Conservation (phyloP, 192 early-diverging fungal species). For the Linnemannia hyalina region DNA sequence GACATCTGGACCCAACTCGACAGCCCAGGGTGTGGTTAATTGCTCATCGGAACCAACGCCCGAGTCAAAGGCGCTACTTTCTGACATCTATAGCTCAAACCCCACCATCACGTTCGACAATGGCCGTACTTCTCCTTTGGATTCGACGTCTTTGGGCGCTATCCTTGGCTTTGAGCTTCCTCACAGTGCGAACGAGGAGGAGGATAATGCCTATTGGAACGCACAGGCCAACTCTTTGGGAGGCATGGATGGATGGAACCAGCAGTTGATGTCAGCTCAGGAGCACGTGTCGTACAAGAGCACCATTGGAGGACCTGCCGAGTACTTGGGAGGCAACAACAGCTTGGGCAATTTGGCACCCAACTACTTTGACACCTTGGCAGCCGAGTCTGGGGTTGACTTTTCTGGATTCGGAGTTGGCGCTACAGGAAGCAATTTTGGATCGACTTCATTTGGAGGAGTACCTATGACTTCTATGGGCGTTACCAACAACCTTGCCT, state of each 20-base stretch:
- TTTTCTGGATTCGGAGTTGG: conserved; percentile 54
- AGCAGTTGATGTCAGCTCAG: conserved; percentile 51
- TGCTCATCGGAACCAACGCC: conserved; percentile 47
- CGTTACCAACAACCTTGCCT: conserved; percentile 18
- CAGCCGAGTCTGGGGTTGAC: conserved; percentile 36
- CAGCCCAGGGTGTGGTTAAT: conserved; percentile 18
- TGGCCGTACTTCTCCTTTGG: conserved; percentile 42
- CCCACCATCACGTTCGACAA: conserved; percentile 54
- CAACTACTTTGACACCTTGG: conserved; percentile 38
- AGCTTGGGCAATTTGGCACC: conserved; percentile 41
- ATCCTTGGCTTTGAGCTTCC: conserved; percentile 55
- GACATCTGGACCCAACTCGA: not conserved
- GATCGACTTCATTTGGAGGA: conserved; percentile 22
- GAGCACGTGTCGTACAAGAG: conserved; percentile 55
- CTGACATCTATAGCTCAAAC: conserved; percentile 51
- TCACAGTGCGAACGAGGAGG: conserved; percentile 52
- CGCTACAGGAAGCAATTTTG: conserved; percentile 32
- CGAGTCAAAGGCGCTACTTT: conserved; percentile 38
- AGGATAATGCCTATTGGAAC: conserved; percentile 55
- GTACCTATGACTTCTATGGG: conserved; percentile 20
- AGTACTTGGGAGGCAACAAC: conserved; percentile 51
- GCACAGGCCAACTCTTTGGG: conserved; percentile 53
- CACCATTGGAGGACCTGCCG: conserved; percentile 38
- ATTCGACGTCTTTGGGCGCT: conserved; percentile 47
- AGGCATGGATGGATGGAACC: conserved; percentile 57